Conservation (phyloP, 1,284 basidiomycete genomes). For the Phylloporus sp. region DNA sequence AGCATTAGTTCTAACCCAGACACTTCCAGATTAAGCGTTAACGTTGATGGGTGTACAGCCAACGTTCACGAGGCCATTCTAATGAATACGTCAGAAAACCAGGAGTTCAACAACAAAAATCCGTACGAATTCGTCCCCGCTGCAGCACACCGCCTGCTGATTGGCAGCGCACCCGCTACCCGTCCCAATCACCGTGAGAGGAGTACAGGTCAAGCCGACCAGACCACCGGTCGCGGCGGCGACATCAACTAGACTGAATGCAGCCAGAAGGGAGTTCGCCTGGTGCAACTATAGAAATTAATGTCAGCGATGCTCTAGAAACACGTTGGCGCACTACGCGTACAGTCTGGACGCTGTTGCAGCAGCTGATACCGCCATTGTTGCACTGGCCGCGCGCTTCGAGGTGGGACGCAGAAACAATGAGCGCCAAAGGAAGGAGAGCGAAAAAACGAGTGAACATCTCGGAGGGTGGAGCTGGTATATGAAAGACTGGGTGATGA, state of each 20-base stretch:
- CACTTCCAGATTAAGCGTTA: conserved; percentile 1
- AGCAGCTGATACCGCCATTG: conserved; percentile 13
- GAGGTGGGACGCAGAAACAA: conserved; percentile 15
- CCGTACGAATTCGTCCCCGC: conserved; percentile 13
- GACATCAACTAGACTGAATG: neutral
- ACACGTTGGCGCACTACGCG: neutral
- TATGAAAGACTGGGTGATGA: conserved; percentile 6
- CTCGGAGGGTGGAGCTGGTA: neutral
- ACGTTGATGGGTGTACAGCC: conserved; percentile 21
- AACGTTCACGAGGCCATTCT: conserved; percentile 23
- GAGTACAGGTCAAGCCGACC: conserved; percentile 17
- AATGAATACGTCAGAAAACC: neutral
- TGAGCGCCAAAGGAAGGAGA: conserved; percentile 21
- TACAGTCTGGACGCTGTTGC: conserved; percentile 13
- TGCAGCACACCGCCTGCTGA: conserved; percentile 22
- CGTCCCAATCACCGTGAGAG: conserved; percentile 10
- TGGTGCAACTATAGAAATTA: conserved; percentile 1
- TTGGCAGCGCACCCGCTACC: conserved; percentile 6
- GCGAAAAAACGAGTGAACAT: conserved; percentile 19
- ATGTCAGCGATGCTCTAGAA: neutral
- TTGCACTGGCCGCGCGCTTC: conserved; percentile 12
- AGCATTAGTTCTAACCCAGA: conserved; percentile 6
- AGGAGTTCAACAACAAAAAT: neutral
- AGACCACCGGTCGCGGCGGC: neutral
- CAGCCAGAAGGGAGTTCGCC: neutral